phyloP scores from a whole-genome alignment of 805 yeast species.

The Monosporozyma solicola region DNA sequence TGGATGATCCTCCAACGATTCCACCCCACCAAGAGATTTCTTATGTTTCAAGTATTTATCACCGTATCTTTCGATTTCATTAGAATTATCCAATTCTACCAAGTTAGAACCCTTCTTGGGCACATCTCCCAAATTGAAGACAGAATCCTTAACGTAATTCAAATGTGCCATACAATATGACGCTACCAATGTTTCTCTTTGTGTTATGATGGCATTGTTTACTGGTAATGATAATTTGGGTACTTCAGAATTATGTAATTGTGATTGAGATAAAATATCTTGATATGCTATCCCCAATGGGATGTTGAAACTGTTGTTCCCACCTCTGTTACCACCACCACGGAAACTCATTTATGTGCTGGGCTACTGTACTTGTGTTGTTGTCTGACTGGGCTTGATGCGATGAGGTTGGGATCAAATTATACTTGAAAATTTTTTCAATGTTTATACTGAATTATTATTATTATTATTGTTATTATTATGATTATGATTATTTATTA shows the following conservation, averaged over 20 bases:
- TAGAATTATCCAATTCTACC: slow-evolving; percentile 40
- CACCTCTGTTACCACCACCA: slow-evolving; percentile 19
- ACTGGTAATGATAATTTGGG: slow-evolving; percentile 49
- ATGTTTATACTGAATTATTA: background rate
- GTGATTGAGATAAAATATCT: slow-evolving; percentile 34
- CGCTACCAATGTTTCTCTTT: slow-evolving; percentile 42
- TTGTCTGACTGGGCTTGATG: background rate
- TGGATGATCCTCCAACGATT: slow-evolving; percentile 54
- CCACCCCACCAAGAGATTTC: slow-evolving; percentile 31
- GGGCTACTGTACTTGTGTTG: background rate
- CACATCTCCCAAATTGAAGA: slow-evolving; percentile 53
- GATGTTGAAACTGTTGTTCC: slow-evolving; percentile 24
- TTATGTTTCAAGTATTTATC: slow-evolving; percentile 69
- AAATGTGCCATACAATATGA: slow-evolving; percentile 45
- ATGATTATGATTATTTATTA: background rate
- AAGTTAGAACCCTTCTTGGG: slow-evolving; percentile 19
- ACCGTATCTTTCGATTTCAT: slow-evolving; percentile 68
- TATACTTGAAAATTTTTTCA: background rate
- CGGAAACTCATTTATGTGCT: slow-evolving; percentile 40
- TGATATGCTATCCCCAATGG: slow-evolving; percentile 70
- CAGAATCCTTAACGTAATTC: slow-evolving; percentile 48
- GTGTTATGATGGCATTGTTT: slow-evolving; percentile 44
- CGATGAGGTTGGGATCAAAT: background rate
- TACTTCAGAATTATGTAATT: slow-evolving; percentile 26
- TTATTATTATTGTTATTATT: no score